Evolutionary conservation across 495 filamentous ascomycete genomes (phyloP).

Genomic region (Parachaetomium inaequale): DNA sequence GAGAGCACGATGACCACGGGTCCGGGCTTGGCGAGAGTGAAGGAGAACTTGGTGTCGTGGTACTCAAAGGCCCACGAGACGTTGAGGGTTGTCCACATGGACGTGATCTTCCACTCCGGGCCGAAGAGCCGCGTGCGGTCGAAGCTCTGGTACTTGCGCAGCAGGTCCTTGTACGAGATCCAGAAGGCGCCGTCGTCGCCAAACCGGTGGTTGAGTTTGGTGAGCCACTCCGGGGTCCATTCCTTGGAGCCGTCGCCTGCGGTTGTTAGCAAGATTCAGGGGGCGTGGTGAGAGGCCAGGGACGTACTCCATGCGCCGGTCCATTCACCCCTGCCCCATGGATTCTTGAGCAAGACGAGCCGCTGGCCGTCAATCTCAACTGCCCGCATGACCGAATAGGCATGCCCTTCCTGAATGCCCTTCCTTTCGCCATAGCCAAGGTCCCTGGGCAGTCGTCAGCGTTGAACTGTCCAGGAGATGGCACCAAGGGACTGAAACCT

Average conservation of each 20-base stretch:
- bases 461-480: not conserved
- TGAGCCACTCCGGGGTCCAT: constrained; percentile 88
- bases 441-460: constrained; percentile 34
- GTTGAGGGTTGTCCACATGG: constrained; percentile 78
- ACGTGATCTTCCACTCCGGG: constrained; percentile 74
- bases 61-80: constrained; percentile 87
- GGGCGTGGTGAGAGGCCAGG: not conserved
- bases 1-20: constrained; percentile 76
- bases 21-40: constrained; percentile 62
- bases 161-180: constrained; percentile 73
- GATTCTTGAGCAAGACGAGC: constrained; percentile 77
- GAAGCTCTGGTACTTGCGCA: constrained; percentile 77
- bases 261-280: constrained; percentile 2
- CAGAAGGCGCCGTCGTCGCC: constrained; percentile 79
- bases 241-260: constrained; percentile 73
- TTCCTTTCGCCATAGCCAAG: constrained; percentile 58
- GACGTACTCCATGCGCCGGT: constrained; percentile 65
- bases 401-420: constrained; percentile 78
- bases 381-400: constrained; percentile 84
- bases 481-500: not conserved
- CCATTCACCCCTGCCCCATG: constrained; percentile 87
- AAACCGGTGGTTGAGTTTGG: constrained; percentile 73
- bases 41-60: constrained; percentile 74
- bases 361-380: constrained; percentile 70
- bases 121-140: constrained; percentile 88